phyloP scores from a whole-genome alignment of 1,284 basidiomycete species.

The Marasmius tenuissimus region DNA sequence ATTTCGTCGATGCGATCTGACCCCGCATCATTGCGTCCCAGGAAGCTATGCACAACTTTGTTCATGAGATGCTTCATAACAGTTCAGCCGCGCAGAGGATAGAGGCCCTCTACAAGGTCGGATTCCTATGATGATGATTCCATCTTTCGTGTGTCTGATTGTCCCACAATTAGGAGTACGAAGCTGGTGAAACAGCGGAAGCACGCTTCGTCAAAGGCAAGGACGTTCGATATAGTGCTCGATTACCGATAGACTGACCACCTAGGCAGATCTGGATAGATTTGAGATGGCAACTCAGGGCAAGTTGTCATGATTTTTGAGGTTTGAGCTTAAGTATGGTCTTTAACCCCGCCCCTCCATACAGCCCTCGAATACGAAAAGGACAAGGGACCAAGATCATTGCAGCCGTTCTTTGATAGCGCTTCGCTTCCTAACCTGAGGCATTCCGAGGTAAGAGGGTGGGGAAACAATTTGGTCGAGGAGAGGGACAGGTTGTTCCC shows the following conservation, averaged over 20 bases:
- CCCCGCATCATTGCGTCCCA: slow-evolving; percentile 27
- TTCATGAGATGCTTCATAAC: slow-evolving; percentile 86
- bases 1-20: neutral
- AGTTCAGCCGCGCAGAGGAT: slow-evolving; percentile 80
- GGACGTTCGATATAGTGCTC: slow-evolving; percentile 8
- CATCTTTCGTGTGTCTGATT: neutral
- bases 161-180: slow-evolving; percentile 75
- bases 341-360: neutral
- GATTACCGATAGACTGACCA: neutral
- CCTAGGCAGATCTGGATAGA: slow-evolving; percentile 76
- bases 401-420: slow-evolving; percentile 76
- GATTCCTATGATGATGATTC: slow-evolving; percentile 18
- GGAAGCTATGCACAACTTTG: slow-evolving; percentile 91
- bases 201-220: slow-evolving; percentile 90
- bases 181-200: slow-evolving; percentile 79
- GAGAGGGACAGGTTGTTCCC: slow-evolving; percentile 42
- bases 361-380: slow-evolving; percentile 75
- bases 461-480: slow-evolving; percentile 67
- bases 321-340: neutral
- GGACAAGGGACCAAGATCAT: slow-evolving; percentile 38
- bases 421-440: slow-evolving; percentile 65
- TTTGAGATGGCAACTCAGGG: slow-evolving; percentile 92
- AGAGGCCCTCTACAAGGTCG: slow-evolving; percentile 76
- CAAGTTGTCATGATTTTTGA: slow-evolving; percentile 20
- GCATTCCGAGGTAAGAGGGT: slow-evolving; percentile 75